phyloP scores from a whole-genome alignment of 495 filamentous ascomycete species.

The Hapsidospora chrysogenum region DNA sequence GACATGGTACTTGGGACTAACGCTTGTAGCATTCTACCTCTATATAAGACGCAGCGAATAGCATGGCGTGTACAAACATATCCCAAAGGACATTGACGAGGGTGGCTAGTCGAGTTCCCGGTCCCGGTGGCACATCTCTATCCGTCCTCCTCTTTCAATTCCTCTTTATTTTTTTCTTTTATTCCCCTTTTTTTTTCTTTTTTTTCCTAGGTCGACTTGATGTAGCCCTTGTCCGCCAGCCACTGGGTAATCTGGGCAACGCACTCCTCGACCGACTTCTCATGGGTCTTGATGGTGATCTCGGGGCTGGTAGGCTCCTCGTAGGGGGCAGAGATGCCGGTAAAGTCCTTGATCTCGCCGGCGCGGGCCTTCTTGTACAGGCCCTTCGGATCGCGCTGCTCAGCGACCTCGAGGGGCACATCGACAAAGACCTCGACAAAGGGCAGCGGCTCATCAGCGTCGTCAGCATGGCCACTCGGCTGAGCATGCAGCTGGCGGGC shows the following conservation, averaged over 20 bases:
- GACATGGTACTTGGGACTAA: too few species aligned
- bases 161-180: too few species aligned
- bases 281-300: slow-evolving; percentile 63
- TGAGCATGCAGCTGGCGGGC: slow-evolving; percentile 65
- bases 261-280: slow-evolving; percentile 68
- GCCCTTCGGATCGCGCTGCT: slow-evolving; percentile 90
- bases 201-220: background rate
- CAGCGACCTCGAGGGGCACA: slow-evolving; percentile 75
- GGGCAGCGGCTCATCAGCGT: slow-evolving; percentile 41
- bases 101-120: too few species aligned
- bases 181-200: background rate
- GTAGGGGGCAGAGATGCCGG: slow-evolving; percentile 84
- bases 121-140: background rate
- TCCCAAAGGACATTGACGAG: too few species aligned
- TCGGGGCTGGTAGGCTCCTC: slow-evolving; percentile 78
- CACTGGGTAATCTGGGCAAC: slow-evolving; percentile 71
- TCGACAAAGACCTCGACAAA: slow-evolving; percentile 93
- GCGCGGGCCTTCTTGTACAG: slow-evolving; percentile 91
- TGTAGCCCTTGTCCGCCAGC: slow-evolving; percentile 38
- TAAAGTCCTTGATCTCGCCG: slow-evolving; percentile 93
- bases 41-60: too few species aligned
- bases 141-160: background rate
- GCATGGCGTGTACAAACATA: too few species aligned
- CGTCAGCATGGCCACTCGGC: slow-evolving; percentile 18
- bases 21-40: too few species aligned